Evolutionary conservation across 768 basidiomycete species (phyloP), one percentile per base, ranked within the genome.

Genomic region (Crassisporium funariophilum): DNA sequence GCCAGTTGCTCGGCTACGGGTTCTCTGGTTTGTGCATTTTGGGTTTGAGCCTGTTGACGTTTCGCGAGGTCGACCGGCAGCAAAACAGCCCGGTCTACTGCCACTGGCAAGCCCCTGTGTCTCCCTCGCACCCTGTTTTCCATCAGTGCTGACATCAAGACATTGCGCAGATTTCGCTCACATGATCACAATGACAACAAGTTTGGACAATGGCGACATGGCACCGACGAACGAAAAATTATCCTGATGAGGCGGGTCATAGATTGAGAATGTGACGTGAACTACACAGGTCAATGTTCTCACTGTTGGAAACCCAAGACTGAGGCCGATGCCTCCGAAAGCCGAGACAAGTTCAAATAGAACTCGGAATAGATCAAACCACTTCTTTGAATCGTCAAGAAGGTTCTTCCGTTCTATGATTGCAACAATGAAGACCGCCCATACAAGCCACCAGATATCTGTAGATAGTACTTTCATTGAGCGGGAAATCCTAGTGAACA

Each of bases 371-470:
- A 77, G 41, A 47, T 82, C 81, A 62, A 90, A 86, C 79, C 82
- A 86, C 24, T 77, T 74, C 52, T 79, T 78, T 4, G 66, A 68
- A 13, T 74, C 66, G 42, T 86, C 72, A 63, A 80, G 70, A 35
- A 87, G 63, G 34, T 76, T 74, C 7, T 71, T 77, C 4, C 79
- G 72, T 66, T 90, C 88, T 29, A 89, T 78, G 44, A 91, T 83
- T 36, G 84, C 81, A 34, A 91, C 71, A 11, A 86, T 56, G 67
- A 88, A 87, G 2, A 92, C 74, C 1, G 77, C 86, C 64, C 82
- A 81, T 0, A 81, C 83, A 6, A 91, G 74, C 87, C 86, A 89
- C 88, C 88, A 90, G 41, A 89, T 83, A 60, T 90, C 87, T 74
- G 11, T n/a, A n/a, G n/a, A n/a, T n/a, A n/a, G n/a, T n/a, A n/a